Conservation (phyloP, 306 rosid species). For the Acacia melanoxylon region DNA sequence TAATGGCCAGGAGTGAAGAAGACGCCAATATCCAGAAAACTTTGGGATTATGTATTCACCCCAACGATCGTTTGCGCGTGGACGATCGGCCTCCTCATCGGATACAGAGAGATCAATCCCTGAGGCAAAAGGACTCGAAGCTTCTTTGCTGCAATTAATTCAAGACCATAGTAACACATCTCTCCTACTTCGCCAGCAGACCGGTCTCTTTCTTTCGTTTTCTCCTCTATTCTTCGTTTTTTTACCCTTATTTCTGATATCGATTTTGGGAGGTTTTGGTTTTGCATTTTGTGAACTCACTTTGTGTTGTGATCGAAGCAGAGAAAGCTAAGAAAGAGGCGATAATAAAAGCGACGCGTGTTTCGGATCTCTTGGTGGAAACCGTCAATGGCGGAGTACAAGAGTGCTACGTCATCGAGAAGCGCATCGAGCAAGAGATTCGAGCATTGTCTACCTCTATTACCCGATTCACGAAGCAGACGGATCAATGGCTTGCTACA, state of each 20-base stretch:
- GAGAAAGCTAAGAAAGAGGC: slow-evolving; percentile 81
- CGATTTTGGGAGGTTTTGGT: background rate
- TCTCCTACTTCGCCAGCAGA: slow-evolving; percentile 47
- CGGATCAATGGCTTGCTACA: slow-evolving; percentile 86
- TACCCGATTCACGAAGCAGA: slow-evolving; percentile 68
- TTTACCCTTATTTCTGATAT: background rate
- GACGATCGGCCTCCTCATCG: slow-evolving; percentile 26
- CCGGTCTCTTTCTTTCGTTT: slow-evolving; percentile 41
- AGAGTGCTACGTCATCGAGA: slow-evolving; percentile 68
- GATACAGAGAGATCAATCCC: slow-evolving; percentile 23
- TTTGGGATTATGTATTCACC: slow-evolving; percentile 27
- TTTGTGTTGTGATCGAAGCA: slow-evolving; percentile 21
- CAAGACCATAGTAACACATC: slow-evolving; percentile 56
- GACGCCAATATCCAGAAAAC: background rate
- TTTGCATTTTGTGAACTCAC: background rate
- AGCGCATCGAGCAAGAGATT: slow-evolving; percentile 80
- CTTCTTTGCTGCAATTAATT: slow-evolving; percentile 49
- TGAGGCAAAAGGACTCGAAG: slow-evolving; percentile 55
- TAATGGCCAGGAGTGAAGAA: background rate
- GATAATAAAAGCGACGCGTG: slow-evolving; percentile 50
- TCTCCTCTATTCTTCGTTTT: too few relatives aligned
- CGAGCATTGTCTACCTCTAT: slow-evolving; percentile 63
- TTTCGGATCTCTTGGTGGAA: slow-evolving; percentile 77
- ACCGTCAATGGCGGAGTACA: slow-evolving; percentile 84
- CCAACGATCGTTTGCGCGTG: slow-evolving; percentile 34